phyloP scores from a whole-genome alignment of 169 alveolate species.

The Plasmodium cynomolgi region DNA sequence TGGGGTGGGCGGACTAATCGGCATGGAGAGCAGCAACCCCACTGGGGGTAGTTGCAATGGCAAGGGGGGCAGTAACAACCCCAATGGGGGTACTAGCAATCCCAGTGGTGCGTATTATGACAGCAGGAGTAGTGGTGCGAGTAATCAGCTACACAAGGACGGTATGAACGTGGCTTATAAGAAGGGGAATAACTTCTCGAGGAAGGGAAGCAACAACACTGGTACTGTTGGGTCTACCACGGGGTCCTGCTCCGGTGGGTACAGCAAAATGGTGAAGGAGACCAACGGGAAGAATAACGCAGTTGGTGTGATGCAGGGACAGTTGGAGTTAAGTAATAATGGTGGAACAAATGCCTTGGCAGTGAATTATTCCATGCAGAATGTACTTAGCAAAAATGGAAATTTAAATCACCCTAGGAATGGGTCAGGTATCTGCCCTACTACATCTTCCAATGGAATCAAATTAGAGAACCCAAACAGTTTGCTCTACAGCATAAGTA shows the following conservation, averaged over 20 bases:
- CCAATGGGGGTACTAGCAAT: neutral
- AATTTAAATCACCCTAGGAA: neutral
- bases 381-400: neutral
- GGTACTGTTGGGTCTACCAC: neutral
- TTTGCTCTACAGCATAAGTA: slow-evolving; percentile 4
- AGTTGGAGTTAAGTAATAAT: neutral
- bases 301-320: neutral
- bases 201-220: neutral
- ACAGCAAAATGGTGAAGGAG: neutral
- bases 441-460: neutral
- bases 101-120: neutral
- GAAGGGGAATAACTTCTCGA: neutral
- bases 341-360: neutral
- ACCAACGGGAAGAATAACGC: neutral
- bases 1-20: neutral
- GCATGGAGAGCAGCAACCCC: neutral
- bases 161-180: neutral
- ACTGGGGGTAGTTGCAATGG: neutral
- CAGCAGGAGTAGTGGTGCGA: neutral
- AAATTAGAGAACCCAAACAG: neutral
- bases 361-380: neutral
- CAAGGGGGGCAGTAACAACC: neutral
- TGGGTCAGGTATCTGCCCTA: neutral
- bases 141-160: neutral
- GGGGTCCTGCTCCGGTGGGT: neutral